Base-by-base conservation (phyloP, 345 rosid species). In the Eucalyptus lansdowneana region DNA sequence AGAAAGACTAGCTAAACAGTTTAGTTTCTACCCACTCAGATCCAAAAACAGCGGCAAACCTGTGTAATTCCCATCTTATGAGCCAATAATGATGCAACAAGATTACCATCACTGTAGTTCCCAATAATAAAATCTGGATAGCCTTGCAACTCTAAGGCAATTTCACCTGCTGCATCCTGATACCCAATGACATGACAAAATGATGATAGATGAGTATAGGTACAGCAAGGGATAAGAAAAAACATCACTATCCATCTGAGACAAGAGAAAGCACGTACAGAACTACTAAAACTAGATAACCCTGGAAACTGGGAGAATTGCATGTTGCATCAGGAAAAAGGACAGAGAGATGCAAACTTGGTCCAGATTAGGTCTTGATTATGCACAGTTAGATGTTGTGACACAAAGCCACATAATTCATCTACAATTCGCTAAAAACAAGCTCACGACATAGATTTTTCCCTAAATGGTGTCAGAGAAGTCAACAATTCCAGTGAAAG, bases 31-130 rank as follows among this genome's bases (percentile, higher is more conserved):
- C 49, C 40, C 53, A 29, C 37, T 47, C 85, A 80, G 81, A 50
- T 88, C 47, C 42, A 69, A 85, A 29, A 29, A 60, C 80, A 69
- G n/a, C 42, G 11, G 44, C 87, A 22, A 27, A 89, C 90, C 90
- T 89, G 90, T 4, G 90, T 76, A 56, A 87, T 44, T 87, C 87
- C 89, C 67, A 87, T 80, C 72, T 22, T 89, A 56, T 87, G 47
- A 42, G 90, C 83, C 42, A 89, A 53, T 37, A 89, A 62, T 50
- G 90, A 34, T 50, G 88, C 90, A 34, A 87, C 90, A 51, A 89
- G 90, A 87, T 89, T 89, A 24, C 90, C 90, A 72, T 87, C 90
- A 42, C 88, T 89, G 51, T 87, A 87, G 87, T 89, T 89, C 34
- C 83, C 50, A 89, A 72, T 89, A 69, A 89, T 44, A 42, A 87